Evolutionary conservation across 2,329 filamentous ascomycete genomes (phyloP).

Genomic region (Aspergillus hortae): DNA sequence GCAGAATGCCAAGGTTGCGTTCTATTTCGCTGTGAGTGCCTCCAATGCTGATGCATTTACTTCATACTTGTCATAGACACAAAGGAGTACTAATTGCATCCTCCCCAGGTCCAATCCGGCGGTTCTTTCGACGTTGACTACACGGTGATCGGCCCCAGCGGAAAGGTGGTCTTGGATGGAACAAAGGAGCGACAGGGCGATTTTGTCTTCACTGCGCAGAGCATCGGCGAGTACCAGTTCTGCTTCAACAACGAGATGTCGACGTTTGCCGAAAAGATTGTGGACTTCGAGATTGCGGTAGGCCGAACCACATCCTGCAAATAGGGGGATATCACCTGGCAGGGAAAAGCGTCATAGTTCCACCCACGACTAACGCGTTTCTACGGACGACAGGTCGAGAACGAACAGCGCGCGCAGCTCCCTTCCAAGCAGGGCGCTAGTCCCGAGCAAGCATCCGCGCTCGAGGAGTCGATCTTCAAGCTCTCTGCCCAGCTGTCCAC

Average conservation of each 20-base stretch:
- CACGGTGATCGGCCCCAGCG: slow-evolving; percentile 74
- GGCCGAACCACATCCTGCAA: slow-evolving; percentile 29
- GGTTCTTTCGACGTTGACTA: slow-evolving; percentile 98
- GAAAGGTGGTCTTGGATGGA: slow-evolving; percentile 78
- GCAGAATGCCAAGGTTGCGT: slow-evolving; percentile 83
- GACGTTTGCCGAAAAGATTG: slow-evolving; percentile 94
- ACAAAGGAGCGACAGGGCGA: slow-evolving; percentile 92
- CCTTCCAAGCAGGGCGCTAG: slow-evolving; percentile 85
- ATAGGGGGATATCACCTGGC: too few relatives aligned
- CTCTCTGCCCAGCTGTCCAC: slow-evolving; percentile 89
- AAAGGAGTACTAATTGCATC: not conserved
- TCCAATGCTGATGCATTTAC: not conserved
- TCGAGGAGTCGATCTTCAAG: slow-evolving; percentile 95
- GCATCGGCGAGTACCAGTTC: slow-evolving; percentile 86
- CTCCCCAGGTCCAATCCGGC: slow-evolving; percentile 85
- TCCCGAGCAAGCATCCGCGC: slow-evolving; percentile 79
- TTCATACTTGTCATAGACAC: not conserved
- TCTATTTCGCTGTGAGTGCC: slow-evolving; percentile 87
- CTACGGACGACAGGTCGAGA: slow-evolving; percentile 66
- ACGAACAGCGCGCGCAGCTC: slow-evolving; percentile 76
- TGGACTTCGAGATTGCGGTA: slow-evolving; percentile 96
- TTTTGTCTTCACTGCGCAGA: slow-evolving; percentile 93
- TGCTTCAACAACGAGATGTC: slow-evolving; percentile 99
- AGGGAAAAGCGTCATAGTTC: too few relatives aligned
- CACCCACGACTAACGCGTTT: too few relatives aligned